A percentile compares a stretch with the other conserved stretches of the same genome.
Evolutionary conservation across 768 basidiomycete species (phyloP).

Genomic region (Pleurotus djamor): DNA sequence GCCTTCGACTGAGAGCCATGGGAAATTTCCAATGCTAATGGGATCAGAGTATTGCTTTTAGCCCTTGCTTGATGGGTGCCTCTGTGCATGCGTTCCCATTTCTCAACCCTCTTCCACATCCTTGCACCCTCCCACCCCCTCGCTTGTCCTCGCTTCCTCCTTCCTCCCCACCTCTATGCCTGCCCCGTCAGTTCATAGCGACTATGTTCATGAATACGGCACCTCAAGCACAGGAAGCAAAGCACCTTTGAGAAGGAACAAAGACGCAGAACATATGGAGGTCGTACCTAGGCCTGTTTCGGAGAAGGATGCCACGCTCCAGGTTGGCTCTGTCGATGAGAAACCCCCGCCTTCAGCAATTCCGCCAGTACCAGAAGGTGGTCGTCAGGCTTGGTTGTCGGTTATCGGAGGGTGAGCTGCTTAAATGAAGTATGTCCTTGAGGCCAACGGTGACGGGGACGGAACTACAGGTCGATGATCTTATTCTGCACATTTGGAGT

Average conservation of each 20-base stretch:
- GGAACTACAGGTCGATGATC: conserved; percentile 30
- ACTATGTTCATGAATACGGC: conserved; percentile 9
- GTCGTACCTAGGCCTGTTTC: background rate
- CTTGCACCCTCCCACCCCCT: background rate
- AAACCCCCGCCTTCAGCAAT: background rate
- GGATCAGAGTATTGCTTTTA: conserved; percentile 3
- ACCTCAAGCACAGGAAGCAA: conserved; percentile 18
- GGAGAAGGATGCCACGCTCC: too few relatives aligned
- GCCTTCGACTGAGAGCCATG: background rate
- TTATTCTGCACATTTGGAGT: conserved; percentile 48
- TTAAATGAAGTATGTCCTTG: background rate
- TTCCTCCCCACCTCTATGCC: conserved; percentile 7
- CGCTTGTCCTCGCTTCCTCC: background rate
- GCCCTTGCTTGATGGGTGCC: background rate
- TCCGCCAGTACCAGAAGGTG: conserved; percentile 41
- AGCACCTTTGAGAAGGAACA: conserved; percentile 7
- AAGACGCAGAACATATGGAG: conserved; percentile 8
- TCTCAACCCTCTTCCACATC: background rate
- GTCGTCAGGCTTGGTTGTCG: conserved; percentile 40
- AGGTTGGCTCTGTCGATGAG: background rate
- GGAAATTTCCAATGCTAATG: conserved; percentile 1
- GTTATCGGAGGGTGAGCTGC: conserved; percentile 42
- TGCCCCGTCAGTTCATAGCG: conserved; percentile 10
- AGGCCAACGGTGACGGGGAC: background rate
- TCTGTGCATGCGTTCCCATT: conserved; percentile 1